Conservation (phyloP, 2,329 filamentous ascomycete species). For the Ophioceras dolichostomum region DNA sequence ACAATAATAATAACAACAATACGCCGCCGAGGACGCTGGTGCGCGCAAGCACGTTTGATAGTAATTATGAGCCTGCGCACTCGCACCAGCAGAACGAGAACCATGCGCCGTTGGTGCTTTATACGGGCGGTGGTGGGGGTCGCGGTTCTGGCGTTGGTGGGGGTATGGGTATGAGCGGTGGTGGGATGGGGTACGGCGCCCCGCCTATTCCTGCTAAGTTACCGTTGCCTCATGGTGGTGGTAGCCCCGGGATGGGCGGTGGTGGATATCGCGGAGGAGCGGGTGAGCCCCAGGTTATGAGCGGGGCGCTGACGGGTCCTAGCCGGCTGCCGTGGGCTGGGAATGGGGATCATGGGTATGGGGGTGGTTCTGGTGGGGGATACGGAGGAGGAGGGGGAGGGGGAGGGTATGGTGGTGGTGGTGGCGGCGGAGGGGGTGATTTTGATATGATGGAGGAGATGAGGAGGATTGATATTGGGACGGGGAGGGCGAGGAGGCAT, state of each 20-base stretch:
- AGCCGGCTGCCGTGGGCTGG: slow-evolving; percentile 6
- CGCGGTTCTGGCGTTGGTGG: background rate
- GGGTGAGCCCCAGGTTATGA: slow-evolving; percentile 19
- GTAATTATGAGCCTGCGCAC: too few species aligned
- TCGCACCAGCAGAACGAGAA: slow-evolving; percentile 32
- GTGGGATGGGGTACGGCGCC: slow-evolving; percentile 15
- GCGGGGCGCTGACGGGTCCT: slow-evolving; percentile 13
- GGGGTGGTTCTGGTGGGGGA: slow-evolving; percentile 6
- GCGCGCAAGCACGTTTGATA: slow-evolving; percentile 39
- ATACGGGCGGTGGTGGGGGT: slow-evolving; percentile 16
- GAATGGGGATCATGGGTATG: slow-evolving; percentile 5
- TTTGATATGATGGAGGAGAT: slow-evolving; percentile 60
- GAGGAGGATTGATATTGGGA: slow-evolving; percentile 54
- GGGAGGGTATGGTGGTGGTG: slow-evolving; percentile 20
- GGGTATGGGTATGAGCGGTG: slow-evolving; percentile 7
- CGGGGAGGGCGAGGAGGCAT: slow-evolving; percentile 41
- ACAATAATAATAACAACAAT: slow-evolving; percentile 35
- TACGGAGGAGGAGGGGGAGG: slow-evolving; percentile 21
- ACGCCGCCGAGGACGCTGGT: slow-evolving; percentile 27
- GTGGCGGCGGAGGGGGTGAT: slow-evolving; percentile 29
- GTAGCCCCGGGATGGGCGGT: slow-evolving; percentile 1
- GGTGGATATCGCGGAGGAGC: slow-evolving; percentile 6
- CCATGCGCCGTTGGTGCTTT: slow-evolving; percentile 22
- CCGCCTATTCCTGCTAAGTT: slow-evolving; percentile 63
- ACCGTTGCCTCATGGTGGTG: slow-evolving; percentile 26